Conservation (phyloP, 371 early-diverging fungal species). For the Haplosporangium sp. region DNA sequence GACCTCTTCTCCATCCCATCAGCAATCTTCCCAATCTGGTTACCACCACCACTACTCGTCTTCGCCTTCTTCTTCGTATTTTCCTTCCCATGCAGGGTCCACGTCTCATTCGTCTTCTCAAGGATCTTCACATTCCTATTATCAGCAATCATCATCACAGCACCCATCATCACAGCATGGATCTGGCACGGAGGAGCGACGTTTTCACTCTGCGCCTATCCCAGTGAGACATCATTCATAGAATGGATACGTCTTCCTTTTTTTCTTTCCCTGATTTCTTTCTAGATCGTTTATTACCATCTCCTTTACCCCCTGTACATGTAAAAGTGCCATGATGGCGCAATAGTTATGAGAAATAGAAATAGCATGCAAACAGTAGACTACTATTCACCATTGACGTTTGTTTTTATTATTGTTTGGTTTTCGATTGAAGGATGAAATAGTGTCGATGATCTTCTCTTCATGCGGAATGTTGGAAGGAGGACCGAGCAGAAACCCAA, state of each 20-base stretch:
- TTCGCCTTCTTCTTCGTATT: slow-evolving; percentile 40
- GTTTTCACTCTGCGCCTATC: slow-evolving; percentile 55
- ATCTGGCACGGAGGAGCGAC: slow-evolving; percentile 43
- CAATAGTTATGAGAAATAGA: background rate
- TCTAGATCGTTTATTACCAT: background rate
- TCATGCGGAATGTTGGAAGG: background rate
- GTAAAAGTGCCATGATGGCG: background rate
- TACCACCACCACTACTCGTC: slow-evolving; percentile 41
- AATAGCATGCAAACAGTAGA: background rate
- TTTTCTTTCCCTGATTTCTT: background rate
- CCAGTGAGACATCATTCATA: slow-evolving; percentile 46
- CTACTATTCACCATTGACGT: too few species aligned
- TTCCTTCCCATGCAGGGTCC: slow-evolving; percentile 13
- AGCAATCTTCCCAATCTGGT: slow-evolving; percentile 13
- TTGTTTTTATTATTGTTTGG: too few species aligned
- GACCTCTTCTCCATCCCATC: slow-evolving; percentile 19
- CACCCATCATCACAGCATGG: slow-evolving; percentile 22
- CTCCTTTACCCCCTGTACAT: background rate
- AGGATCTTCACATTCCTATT: slow-evolving; percentile 23
- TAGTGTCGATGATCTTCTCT: background rate
- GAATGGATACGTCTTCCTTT: background rate
- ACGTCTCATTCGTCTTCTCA: slow-evolving; percentile 7
- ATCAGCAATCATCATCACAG: slow-evolving; percentile 17
- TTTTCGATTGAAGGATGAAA: too few species aligned
- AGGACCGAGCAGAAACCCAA: slow-evolving; percentile 1